Base-by-base conservation (phyloP, 2,329 filamentous ascomycete species). In the Aspergillus floridensis region DNA sequence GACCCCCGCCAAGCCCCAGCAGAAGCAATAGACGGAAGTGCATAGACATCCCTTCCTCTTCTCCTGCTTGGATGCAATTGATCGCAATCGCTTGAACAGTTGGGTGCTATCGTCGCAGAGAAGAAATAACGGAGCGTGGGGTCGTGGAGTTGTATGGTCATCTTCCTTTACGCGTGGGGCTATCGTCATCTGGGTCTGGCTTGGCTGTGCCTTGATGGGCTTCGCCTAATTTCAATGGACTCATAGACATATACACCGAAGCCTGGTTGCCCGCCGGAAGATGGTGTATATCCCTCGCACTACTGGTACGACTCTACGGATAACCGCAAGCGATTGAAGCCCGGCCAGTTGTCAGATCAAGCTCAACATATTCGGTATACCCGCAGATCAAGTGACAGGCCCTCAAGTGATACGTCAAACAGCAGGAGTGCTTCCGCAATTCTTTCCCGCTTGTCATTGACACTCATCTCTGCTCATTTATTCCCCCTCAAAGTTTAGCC, bases 1-100 rank as follows among this genome's bases (percentile, higher is more conserved):
- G 73, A 81, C 84, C 55, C 88, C 91, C 51, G 75, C 78, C 12
- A 52, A 64, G 29, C 38, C 61, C 24, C 56, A 66, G 50, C 56
- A 72, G 61, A 66, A 74, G 60, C 67, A 74, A 66, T 70, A 64
- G 60, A 61, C 22, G n/a, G 7, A 32, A 10, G 22, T 19, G 11
- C 59, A 62, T 7, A 16, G 38, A 44, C 38, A n/a, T 44, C 6
- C 16, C 14, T n/a, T 29, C 26, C 26, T 7, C 26, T 29, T 44
- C 38, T 44, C 16, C 14, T 16, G 14, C 16, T 44, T 12, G 6
- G 6, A 44, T 19, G 14, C 38, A 16, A 8, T 44, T 8, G 38
- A 19, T 16, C 6, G 6, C 38, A 6, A 16, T 19, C 16, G 16
- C 14, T n/a, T 44, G 38, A 3, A 12, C 32, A 16, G 11, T 35